Evolutionary conservation across 352 stramenopile genomes (phyloP), one percentile per base, ranked within the genome.

Genomic region (Pythium utonaiense): DNA sequence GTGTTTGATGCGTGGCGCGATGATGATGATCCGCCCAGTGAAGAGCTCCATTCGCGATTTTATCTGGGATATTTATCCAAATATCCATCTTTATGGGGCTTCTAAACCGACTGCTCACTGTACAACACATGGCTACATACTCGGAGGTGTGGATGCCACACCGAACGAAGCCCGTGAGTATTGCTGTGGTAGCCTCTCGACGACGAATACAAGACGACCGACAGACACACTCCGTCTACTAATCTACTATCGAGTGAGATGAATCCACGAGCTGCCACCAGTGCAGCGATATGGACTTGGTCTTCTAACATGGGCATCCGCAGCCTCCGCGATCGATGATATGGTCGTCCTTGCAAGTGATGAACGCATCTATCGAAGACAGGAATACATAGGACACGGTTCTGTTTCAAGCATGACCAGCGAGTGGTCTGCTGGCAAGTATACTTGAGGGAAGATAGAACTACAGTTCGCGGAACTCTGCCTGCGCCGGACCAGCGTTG

Each of bases 401-500:
- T 53, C 22, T 6, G 27, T 53, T 36, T 33, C 0, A 36, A 16
- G 24, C 47, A 8, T 6, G 27, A 40, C 19, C 30, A 24, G 27
- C 5, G 25, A 4, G 7, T 44, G 36, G 36, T 44, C 36, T 0
- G 17, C 14, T 21, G 13, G 4, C 22, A 17, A 8, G 36, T 8
- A 24, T 44, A 44, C 17, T 44, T 17, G 36, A 24, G 36, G 4
- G 14, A 17, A 9, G 13, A 24, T 44, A 13, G 8, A 45, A n/a
- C 44, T 83, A 93, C 28, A 95, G 61, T 56, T 95, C 85, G 40
- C 84, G 80, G 62, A 74, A 95, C 70, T 95, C 81, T 42, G 85
- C 85, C 66, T 93, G 75, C 47, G 73, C 53, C n/a, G 82, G 80
- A 4, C 69, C 74, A 5, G 74, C 62, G 34, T 50, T 17, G 16